Base-by-base conservation (phyloP, 2,329 filamentous ascomycete genomes). In the Zarea fungicola region DNA sequence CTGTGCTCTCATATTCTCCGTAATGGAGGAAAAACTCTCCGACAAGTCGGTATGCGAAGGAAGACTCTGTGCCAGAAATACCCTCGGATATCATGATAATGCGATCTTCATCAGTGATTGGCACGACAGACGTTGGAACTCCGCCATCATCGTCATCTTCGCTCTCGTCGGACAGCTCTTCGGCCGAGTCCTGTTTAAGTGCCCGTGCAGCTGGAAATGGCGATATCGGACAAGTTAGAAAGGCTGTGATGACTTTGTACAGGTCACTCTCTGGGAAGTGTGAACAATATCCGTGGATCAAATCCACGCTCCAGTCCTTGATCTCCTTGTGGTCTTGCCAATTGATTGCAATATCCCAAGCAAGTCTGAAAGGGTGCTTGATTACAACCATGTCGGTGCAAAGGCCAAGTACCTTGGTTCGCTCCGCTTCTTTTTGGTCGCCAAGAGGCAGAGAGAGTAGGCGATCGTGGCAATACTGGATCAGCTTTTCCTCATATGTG, bases 351-450 rank as follows among this genome's bases (percentile, higher is more conserved):
- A 96, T 85, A 58, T 89, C 85, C 95, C 95, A 99, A 0, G 93
- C 93, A 14, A 95, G 75, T 54, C 85, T 81, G 67, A 85, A 96
- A 0, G 89, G 88, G 58, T 97, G 90, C 58, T 92, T 91, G 63
- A 99, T 93, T 52, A 96, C 87, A 52, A 99, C 92, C 87, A 99
- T 96, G 53, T 92, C 93, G 54, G 84, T 82, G 1, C 92, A 90
- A 45, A 93, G 72, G 52, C 86, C 84, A 59, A 86, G 69, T 0
- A 96, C 85, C 54, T 86, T 83, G 29, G 81, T 72, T 22, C 87
- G 79, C 64, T 95, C 90, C 16, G 73, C 67, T 1, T 69, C 62
- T 66, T 97, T 97, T 50, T 83, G 72, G 3, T 70, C 64, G 4
- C 84, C 81, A 1, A 75, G 52, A 3, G 84, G 80, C 14, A 89